phyloP scores from a whole-genome alignment of 2,329 filamentous ascomycete species.

The Bipolaris sorokiniana region DNA sequence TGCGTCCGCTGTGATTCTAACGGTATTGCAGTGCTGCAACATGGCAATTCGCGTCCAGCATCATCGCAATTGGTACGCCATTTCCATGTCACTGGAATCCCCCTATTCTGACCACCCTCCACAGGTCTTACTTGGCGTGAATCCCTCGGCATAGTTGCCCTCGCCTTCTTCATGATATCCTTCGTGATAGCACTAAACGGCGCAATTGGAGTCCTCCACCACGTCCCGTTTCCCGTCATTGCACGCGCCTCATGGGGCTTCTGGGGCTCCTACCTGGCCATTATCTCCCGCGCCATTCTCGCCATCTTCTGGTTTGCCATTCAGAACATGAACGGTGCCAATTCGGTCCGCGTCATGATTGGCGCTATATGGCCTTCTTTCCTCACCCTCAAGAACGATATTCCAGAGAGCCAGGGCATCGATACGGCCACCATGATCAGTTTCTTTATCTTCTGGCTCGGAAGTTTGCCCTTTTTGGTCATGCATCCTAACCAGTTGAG shows the following conservation, averaged over 20 bases:
- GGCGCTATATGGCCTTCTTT: conserved; percentile 66
- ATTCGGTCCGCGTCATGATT: conserved; percentile 59
- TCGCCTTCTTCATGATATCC: conserved; percentile 60
- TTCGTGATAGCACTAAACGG: conserved; percentile 68
- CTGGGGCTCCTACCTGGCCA: conserved; percentile 62
- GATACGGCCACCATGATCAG: conserved; percentile 62
- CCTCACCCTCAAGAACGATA: conserved; percentile 58
- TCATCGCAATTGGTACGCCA: conserved; percentile 46
- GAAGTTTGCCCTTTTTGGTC: conserved; percentile 62
- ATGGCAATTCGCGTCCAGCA: conserved; percentile 57
- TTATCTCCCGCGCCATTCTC: conserved; percentile 60
- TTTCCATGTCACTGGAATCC: not conserved
- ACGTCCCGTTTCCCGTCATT: conserved; percentile 63
- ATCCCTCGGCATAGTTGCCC: conserved; percentile 59
- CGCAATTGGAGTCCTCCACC: conserved; percentile 54
- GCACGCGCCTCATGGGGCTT: conserved; percentile 62
- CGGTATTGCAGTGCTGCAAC: conserved; percentile 51
- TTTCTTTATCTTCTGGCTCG: conserved; percentile 64
- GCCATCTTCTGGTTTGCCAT: conserved; percentile 70
- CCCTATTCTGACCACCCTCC: conserved; percentile 1
- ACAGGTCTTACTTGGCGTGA: conserved; percentile 62
- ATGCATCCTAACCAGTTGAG: conserved; percentile 63
- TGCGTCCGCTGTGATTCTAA: conserved; percentile 8
- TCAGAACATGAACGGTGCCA: conserved; percentile 68
- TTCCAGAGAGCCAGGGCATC: conserved; percentile 60